Evolutionary conservation across 768 basidiomycete species (phyloP), one percentile per base, ranked within the genome.

Genomic region (Tephrocybe sp.): DNA sequence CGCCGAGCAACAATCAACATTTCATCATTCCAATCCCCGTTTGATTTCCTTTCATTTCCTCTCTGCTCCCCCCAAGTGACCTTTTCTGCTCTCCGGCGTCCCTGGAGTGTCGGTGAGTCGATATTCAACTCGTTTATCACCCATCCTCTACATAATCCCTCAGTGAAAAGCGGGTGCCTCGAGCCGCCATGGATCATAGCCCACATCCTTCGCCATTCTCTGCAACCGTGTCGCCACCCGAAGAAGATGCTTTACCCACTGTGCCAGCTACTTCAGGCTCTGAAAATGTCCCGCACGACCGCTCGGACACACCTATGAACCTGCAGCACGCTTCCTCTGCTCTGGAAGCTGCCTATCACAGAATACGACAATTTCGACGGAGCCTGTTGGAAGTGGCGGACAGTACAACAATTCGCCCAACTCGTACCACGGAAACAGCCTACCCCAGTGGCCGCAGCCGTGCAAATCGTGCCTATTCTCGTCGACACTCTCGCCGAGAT

Each of bases 341-440:
- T 6, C 66, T 83, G 31, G 77, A 81, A 46, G 71, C 74, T 29
- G 81, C 79, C 18, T 80, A 78, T 61, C 72, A 69, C 53, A 74
- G 78, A 39, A 77, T 83, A 58, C 72, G 74, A 42, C 75, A 77
- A 62, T 73, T 82, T 42, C 74, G 81, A 50, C 73, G 72, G 24
- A 79, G 70, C 53, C 69, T 84, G 29, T 64, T 74, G 43, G 69
- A 70, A 50, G 63, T 80, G 15, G 63, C 72, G 6, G 70, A 71
- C n/a, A 61, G 63, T n/a, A 40, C 66, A 22, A 23, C 37, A 34
- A 52, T 53, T 6, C 21, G 12, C 6, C 50, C 27, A 25, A 29
- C 12, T 29, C 55, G 45, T 21, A n/a, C 45, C 30, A 40, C 31
- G 15, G 50, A 42, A 9, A 4, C 18, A 57, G 61, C 58, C 54